Evolutionary conservation across 176 grass and related monocot species (phyloP).

Genomic region (Poa pratensis): DNA sequence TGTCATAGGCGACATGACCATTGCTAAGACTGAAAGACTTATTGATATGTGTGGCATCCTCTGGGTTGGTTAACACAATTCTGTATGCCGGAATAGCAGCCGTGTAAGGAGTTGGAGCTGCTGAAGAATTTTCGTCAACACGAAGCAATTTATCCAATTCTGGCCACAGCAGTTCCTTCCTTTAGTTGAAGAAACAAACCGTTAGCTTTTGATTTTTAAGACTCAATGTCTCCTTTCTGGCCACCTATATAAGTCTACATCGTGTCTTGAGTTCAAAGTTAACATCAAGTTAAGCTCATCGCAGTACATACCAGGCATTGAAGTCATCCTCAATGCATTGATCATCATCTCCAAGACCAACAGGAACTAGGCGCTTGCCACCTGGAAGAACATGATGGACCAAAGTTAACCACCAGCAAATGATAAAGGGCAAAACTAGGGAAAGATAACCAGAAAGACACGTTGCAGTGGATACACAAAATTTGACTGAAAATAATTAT

Average conservation of each 20-base stretch:
- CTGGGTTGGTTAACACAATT: conserved; percentile 64
- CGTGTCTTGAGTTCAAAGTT: background rate
- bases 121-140: conserved; percentile 62
- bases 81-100: conserved; percentile 89
- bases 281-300: conserved; percentile 11
- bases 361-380: conserved; percentile 70
- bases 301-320: conserved; percentile 61
- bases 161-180: conserved; percentile 90
- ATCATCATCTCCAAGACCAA: conserved; percentile 96
- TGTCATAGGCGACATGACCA: conserved; percentile 72
- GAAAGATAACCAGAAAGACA: background rate
- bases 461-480: background rate
- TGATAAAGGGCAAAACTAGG: background rate
- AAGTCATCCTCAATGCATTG: conserved; percentile 99
- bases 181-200: conserved; percentile 45
- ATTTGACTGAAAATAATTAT: conserved; percentile 9
- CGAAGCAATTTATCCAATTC: conserved; percentile 82
- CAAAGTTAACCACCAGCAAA: conserved; percentile 5
- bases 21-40: conserved; percentile 84
- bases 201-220: conserved; percentile 29
- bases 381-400: conserved; percentile 54
- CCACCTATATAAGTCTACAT: background rate
- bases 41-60: conserved; percentile 52
- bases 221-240: background rate
- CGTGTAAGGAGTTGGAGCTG: conserved; percentile 62